Base-by-base conservation (phyloP, 2,329 filamentous ascomycete species). In the Calonectria fujianensis region DNA sequence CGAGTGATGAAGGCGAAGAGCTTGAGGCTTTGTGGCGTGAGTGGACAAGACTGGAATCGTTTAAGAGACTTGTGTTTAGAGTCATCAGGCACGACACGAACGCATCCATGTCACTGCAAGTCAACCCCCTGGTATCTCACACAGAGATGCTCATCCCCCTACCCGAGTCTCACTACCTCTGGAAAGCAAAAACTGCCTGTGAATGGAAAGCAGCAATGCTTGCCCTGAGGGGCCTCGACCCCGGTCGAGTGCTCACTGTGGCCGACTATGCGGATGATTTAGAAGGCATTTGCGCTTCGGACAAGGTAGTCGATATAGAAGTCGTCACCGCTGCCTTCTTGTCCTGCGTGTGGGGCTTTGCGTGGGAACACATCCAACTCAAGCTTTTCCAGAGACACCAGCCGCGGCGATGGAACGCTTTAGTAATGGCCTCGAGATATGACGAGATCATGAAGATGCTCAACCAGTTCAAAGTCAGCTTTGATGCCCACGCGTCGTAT, bases 391-490 rank as follows among this genome's bases (percentile, higher is more conserved):
- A 69, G n/a, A 59, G 52, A 18, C 52, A 61, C 6, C 39, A n/a
- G 8, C 52, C 67, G 27, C 67, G 31, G 20, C 24, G 39, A 10
- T 61, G 27, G 37, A 61, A 45, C 20, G 52, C 39, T 4, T 29
- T 45, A 14, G 32, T 61, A 6, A 59, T 69, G 52, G 31, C 52
- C 0, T 69, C 52, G 11, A 54, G 67, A 18, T 45, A 61, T 37
- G 67, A 69, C 3, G 67, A 69, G 27, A 45, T 69, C 7, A 50
- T 61, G 27, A 61, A 65, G n/a, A 63, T 61, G 39, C 45, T 70
- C 32, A 37, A 70, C 20, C 16, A 63, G 10, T 52, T 70, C 32
- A 48, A 64, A 64, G n/a, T 70, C 24, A 39, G 57, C 48, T 41
- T 64, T 27, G 64, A 67, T 10, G 14, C 31, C 1, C 9, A 51